Evolutionary conservation across 2,329 filamentous ascomycete species (phyloP).

Genomic region (Mycocentrospora acerina): DNA sequence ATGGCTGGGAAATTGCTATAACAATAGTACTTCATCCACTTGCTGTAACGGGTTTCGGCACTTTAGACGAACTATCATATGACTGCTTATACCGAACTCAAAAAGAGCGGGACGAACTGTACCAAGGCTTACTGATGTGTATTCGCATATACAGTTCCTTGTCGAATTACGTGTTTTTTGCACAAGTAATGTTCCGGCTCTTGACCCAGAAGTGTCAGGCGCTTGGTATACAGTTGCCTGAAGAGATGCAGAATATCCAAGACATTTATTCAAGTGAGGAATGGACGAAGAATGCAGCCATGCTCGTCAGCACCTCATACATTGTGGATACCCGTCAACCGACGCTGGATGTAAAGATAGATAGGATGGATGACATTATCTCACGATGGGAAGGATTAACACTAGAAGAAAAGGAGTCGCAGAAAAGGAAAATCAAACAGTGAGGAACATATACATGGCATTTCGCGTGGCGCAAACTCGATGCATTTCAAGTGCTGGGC

Average conservation of each 20-base stretch:
- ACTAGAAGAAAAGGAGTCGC: slow-evolving; percentile 9
- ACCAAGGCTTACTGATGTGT: slow-evolving; percentile 30
- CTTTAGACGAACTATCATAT: slow-evolving; percentile 26
- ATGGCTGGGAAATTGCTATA: slow-evolving; percentile 30
- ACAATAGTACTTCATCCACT: slow-evolving; percentile 29
- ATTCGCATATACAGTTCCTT: slow-evolving; percentile 26
- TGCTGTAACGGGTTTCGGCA: slow-evolving; percentile 25
- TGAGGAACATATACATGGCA: background rate
- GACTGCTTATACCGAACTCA: slow-evolving; percentile 4
- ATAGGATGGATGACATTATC: slow-evolving; percentile 32
- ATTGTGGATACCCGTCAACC: slow-evolving; percentile 27
- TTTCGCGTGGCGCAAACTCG: too few species aligned
- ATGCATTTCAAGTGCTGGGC: too few species aligned
- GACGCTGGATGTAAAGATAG: slow-evolving; percentile 13
- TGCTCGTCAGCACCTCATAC: slow-evolving; percentile 31
- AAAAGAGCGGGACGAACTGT: slow-evolving; percentile 18
- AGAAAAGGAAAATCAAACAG: background rate
- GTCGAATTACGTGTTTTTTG: slow-evolving; percentile 28
- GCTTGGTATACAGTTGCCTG: slow-evolving; percentile 22
- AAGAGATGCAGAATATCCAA: slow-evolving; percentile 19
- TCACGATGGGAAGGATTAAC: slow-evolving; percentile 27
- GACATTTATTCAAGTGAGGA: slow-evolving; percentile 29
- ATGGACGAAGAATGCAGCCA: slow-evolving; percentile 32
- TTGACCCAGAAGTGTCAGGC: slow-evolving; percentile 29
- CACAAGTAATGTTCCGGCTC: slow-evolving; percentile 31